Base-by-base conservation (phyloP, 306 rosid genomes). In the Notholithocarpus densiflorus region DNA sequence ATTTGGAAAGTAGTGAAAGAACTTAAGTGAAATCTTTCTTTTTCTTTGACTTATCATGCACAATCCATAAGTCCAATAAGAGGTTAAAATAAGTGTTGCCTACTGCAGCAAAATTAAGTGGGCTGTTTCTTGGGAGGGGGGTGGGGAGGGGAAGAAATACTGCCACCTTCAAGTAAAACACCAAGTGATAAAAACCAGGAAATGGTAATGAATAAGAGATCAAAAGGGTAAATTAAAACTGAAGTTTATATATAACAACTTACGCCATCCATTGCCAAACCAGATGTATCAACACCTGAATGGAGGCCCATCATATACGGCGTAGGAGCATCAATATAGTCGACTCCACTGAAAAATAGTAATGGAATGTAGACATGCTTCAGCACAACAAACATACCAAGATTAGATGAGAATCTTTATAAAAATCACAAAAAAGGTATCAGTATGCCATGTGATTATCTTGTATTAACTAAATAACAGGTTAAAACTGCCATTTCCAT, bases 241-340 rank as follows among this genome's bases (percentile, higher is more conserved):
- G 60, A 75, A 78, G 77, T 56, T 43, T 59, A 62, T 14, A 57
- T n/a, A 53, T 68, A 79, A 75, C 24, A 77, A 90, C 98, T 93
- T 84, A 93, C 99, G 79, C 99, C 99, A 81, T 95, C 99, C 90
- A 95, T 95, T 71, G 88, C 72, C 82, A 93, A 75, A 54, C 26
- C 34, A 75, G 98, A 90, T 65, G 89, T 93, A 84, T 95, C 99
- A 89, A 95, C 98, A 53, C 94, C 96, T 0, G 98, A 95, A 88
- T 95, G 86, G 82, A 95, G 99, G 78, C 99, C 99, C 99, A 95
- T 95, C 99, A 95, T 93, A 79, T 95, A 93, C 21, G 99, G 99
- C 34, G 98, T 95, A 29, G 99, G 99, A 79, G 98, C 97, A 84
- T 95, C 99, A 83, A 95, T 95, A 79, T 95, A 95, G 93, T 95